phyloP scores from a whole-genome alignment of 768 basidiomycete species.

The Pulveroboletus ravenelii region DNA sequence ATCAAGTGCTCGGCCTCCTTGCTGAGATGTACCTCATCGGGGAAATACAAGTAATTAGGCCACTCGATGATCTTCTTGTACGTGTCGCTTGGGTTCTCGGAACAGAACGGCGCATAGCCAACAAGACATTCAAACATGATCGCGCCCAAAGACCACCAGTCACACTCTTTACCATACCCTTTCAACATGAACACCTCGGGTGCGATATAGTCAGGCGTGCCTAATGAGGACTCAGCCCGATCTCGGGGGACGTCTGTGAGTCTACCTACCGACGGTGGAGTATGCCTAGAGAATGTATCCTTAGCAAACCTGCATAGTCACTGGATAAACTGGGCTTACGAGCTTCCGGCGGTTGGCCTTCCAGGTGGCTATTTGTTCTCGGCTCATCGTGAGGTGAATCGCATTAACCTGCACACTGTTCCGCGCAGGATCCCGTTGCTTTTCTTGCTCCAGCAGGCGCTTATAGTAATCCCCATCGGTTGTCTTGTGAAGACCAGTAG shows the following conservation, averaged over 20 bases:
- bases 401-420: slow-evolving; percentile 98
- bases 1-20: slow-evolving; percentile 90
- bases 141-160: slow-evolving; percentile 99
- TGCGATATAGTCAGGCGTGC: slow-evolving; percentile 65
- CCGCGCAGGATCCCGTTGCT: slow-evolving; percentile 59
- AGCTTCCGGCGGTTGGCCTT: slow-evolving; percentile 97
- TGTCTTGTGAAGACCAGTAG: slow-evolving; percentile 95
- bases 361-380: slow-evolving; percentile 97
- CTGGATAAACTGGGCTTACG: slow-evolving; percentile 37
- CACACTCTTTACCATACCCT: slow-evolving; percentile 97
- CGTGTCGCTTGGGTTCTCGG: slow-evolving; percentile 94
- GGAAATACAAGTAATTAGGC: slow-evolving; percentile 87
- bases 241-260: not conserved
- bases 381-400: slow-evolving; percentile 95
- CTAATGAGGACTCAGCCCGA: slow-evolving; percentile 13
- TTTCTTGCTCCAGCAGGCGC: slow-evolving; percentile 76
- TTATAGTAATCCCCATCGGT: slow-evolving; percentile 95
- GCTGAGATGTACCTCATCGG: slow-evolving; percentile 92
- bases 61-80: slow-evolving; percentile 99
- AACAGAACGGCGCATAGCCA: slow-evolving; percentile 97
- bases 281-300: slow-evolving; percentile 61
- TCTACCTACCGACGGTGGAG: slow-evolving; percentile 65
- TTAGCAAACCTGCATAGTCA: slow-evolving; percentile 1
- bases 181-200: slow-evolving; percentile 97
- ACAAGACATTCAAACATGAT: slow-evolving; percentile 99